A percentile compares a stretch with the other conserved stretches of the same genome.
Evolutionary conservation across 2,329 filamentous ascomycete species (phyloP).

Genomic region (Pseudonectria buxi): DNA sequence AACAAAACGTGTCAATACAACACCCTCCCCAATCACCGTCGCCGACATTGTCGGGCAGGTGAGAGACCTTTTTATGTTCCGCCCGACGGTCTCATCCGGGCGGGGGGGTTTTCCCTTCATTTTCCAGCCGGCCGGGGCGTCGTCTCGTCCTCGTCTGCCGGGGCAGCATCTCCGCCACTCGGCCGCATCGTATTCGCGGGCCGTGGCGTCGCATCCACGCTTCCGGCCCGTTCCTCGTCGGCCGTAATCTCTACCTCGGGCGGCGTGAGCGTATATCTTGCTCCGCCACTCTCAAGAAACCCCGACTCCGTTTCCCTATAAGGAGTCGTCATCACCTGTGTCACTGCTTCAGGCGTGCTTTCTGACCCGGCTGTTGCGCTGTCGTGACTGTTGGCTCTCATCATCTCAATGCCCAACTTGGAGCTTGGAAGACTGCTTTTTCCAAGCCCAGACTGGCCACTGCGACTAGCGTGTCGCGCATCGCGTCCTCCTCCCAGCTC

Average conservation of each 20-base stretch:
- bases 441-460: conserved; percentile 30
- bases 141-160: conserved; percentile 30
- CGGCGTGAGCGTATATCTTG: too few relatives aligned
- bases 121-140: conserved; percentile 32
- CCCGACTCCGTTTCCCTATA: conserved; percentile 34
- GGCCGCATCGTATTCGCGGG: conserved; percentile 20
- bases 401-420: conserved; percentile 94
- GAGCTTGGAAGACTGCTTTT: conserved; percentile 64
- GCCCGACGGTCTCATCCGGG: too few relatives aligned
- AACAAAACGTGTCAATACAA: conserved; percentile 1
- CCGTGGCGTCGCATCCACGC: conserved; percentile 39
- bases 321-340: conserved; percentile 44
- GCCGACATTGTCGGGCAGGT: conserved; percentile 2
- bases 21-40: background rate
- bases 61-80: conserved; percentile 3
- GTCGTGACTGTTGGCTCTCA: conserved; percentile 91
- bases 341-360: conserved; percentile 44
- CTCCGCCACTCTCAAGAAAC: conserved; percentile 15
- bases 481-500: conserved; percentile 57
- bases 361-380: conserved; percentile 56
- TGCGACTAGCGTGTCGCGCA: conserved; percentile 40
- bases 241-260: conserved; percentile 8
- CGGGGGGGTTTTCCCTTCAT: conserved; percentile 5
- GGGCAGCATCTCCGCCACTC: conserved; percentile 8
- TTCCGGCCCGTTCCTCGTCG: conserved; percentile 12